Evolutionary conservation across 768 basidiomycete genomes (phyloP), one percentile per base, ranked within the genome.

Genomic region (Macrolepiota dolichaula): DNA sequence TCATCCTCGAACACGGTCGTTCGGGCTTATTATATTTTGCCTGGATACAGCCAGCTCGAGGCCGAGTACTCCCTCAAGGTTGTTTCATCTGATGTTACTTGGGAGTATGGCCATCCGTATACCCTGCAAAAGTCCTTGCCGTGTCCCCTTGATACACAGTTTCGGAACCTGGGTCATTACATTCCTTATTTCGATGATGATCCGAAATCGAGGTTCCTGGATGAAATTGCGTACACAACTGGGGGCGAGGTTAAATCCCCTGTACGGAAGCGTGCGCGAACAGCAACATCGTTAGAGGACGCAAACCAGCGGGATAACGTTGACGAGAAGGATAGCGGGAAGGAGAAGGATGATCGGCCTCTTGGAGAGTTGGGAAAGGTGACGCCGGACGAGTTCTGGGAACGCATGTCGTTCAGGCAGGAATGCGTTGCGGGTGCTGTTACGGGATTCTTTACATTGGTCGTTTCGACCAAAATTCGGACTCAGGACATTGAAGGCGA

Each of bases 171-270:
- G 32, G 93, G 91, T 0, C 81, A 86, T 57, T 83, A 83, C 55
- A 88, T 99, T 22, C 97, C 97, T 1, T 88, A 84, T 58, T 94
- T 98, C 69, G 91, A 94, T n/a, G 97, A 99, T 68, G 95, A 97
- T 72, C 96, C 97, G 6, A 98, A 98, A 73, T 86, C 91, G 59
- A 85, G 97, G 17, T 98, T 98, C 72, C 74, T 99, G 71, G 91
- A 92, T 71, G 95, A 97, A 73, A 85, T 98, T 55, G 92, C 89
- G 44, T 87, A 84, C 64, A 91, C 84, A 7, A 85, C 81, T 51
- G 82, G 85, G 51, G 84, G 76, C 57, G 83, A 82, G 47, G 80
- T 88, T 61, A 81, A 76, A 67, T 86, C 88, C 9, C 88, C 88
- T 2, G 77, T 77, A 58, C 78, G 81, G 57, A 90, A 92, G 71